Evolutionary conservation across 2,329 filamentous ascomycete genomes (phyloP).

Genomic region (Botrytis tulipae): DNA sequence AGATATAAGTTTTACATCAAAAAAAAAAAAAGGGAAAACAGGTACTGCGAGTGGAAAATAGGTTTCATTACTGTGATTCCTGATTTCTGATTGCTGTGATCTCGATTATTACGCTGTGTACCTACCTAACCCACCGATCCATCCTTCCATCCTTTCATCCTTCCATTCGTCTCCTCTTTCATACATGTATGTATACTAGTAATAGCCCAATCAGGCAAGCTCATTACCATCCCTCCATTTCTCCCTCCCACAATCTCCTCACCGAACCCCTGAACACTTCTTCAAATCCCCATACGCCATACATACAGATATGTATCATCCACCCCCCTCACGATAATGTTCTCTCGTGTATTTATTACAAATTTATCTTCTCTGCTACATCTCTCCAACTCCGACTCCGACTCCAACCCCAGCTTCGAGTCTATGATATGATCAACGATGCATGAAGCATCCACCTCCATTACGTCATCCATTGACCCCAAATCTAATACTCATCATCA

Average conservation of each 20-base stretch:
- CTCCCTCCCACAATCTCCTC: neutral
- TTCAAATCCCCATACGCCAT: neutral
- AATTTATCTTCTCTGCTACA: neutral
- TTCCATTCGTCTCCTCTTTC: neutral
- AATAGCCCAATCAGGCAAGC: neutral
- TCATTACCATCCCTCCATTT: neutral
- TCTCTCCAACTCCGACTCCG: neutral
- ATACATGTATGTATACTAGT: neutral
- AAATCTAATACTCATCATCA: constrained; percentile 32
- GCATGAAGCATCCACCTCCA: neutral
- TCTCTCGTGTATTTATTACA: neutral
- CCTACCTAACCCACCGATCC: too few relatives aligned
- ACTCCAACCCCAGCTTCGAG: neutral
- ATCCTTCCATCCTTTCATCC: too few relatives aligned
- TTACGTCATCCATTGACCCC: neutral
- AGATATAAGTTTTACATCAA: too few relatives aligned
- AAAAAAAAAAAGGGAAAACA: too few relatives aligned
- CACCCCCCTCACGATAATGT: neutral
- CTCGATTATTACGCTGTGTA: neutral
- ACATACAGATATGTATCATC: neutral
- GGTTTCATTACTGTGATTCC: neutral
- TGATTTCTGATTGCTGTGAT: neutral
- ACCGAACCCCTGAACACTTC: neutral
- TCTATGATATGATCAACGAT: neutral
- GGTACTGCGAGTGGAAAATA: neutral